A percentile compares a stretch with the other conserved stretches of the same genome.
phyloP scores from a whole-genome alignment of 441 rosid species.

The Bocquillonia castaneifolia region DNA sequence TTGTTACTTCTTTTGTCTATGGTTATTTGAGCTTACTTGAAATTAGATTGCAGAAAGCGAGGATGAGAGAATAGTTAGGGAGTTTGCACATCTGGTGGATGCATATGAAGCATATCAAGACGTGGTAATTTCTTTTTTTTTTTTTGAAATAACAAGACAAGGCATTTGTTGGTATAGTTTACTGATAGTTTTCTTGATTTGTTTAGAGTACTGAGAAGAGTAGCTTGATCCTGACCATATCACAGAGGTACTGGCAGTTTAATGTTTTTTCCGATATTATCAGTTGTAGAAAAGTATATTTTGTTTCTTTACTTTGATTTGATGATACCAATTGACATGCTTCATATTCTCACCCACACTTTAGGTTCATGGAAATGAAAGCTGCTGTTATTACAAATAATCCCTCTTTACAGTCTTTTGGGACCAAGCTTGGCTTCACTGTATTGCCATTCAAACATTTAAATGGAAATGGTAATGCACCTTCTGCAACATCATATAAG shows the following conservation, averaged over 20 bases:
- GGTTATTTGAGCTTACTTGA: slow-evolving; percentile 34
- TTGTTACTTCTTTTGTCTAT: neutral
- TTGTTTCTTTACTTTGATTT: neutral
- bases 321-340: slow-evolving; percentile 6
- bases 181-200: slow-evolving; percentile 3
- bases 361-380: slow-evolving; percentile 82
- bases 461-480: slow-evolving; percentile 25
- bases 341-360: slow-evolving; percentile 10
- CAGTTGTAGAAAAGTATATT: too few relatives aligned
- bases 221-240: slow-evolving; percentile 33
- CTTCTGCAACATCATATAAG: slow-evolving; percentile 26
- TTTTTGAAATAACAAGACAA: neutral
- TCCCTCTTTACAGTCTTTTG: slow-evolving; percentile 45
- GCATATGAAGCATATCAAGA: slow-evolving; percentile 40
- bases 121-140: neutral
- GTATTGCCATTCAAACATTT: slow-evolving; percentile 38
- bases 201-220: slow-evolving; percentile 34
- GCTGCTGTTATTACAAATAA: slow-evolving; percentile 58
- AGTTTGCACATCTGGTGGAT: slow-evolving; percentile 60
- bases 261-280: neutral
- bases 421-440: slow-evolving; percentile 47
- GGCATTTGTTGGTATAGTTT: slow-evolving; percentile 5
- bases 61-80: slow-evolving; percentile 69
- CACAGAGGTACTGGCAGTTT: slow-evolving; percentile 46
- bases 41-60: slow-evolving; percentile 65